These are phyloP conservation scores for Starmerella geochares DNA, from an alignment of 805 yeast species.

Conservation along the genomic window DNA sequence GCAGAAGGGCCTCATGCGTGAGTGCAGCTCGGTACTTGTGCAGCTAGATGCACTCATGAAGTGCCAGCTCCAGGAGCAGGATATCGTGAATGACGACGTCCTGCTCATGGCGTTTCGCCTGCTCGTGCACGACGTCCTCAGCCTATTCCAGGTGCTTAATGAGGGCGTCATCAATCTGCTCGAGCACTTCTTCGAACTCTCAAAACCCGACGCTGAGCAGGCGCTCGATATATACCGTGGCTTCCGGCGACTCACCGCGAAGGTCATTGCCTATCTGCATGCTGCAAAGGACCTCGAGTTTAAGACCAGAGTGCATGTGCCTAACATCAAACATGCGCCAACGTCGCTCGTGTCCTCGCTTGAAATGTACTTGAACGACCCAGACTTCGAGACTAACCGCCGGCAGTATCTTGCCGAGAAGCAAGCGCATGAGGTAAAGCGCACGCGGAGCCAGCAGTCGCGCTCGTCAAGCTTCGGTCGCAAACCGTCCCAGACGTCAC, in stretches of 20 bases:
- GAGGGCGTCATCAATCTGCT: conserved; percentile 91
- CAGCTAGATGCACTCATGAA: conserved; percentile 68
- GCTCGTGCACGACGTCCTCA: conserved; percentile 78
- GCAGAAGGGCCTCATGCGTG: conserved; percentile 72
- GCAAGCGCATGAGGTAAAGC: conserved; percentile 32
- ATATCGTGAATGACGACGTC: conserved; percentile 69
- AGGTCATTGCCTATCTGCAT: conserved; percentile 77
- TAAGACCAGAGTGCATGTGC: conserved; percentile 81
- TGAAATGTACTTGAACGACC: conserved; percentile 81
- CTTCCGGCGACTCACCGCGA: conserved; percentile 76
- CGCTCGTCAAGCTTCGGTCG: background rate
- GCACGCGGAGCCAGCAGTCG: conserved; percentile 12
- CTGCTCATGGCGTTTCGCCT: conserved; percentile 74
- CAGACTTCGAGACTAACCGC: conserved; percentile 70
- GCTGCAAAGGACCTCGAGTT: conserved; percentile 82
- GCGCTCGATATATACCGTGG: conserved; percentile 74
- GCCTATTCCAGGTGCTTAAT: conserved; percentile 78
- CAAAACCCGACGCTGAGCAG: conserved; percentile 72
- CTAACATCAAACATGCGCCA: conserved; percentile 94
- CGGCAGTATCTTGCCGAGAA: conserved; percentile 66
- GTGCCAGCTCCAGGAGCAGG: conserved; percentile 68
- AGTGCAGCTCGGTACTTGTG: conserved; percentile 71
- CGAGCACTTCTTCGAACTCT: conserved; percentile 92
- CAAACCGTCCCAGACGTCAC: background rate
- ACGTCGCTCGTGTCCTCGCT: conserved; percentile 79